These are phyloP conservation scores for Sclerotinia minor DNA, from an alignment of 2,329 filamentous ascomycete species.

Conservation along the genomic window DNA sequence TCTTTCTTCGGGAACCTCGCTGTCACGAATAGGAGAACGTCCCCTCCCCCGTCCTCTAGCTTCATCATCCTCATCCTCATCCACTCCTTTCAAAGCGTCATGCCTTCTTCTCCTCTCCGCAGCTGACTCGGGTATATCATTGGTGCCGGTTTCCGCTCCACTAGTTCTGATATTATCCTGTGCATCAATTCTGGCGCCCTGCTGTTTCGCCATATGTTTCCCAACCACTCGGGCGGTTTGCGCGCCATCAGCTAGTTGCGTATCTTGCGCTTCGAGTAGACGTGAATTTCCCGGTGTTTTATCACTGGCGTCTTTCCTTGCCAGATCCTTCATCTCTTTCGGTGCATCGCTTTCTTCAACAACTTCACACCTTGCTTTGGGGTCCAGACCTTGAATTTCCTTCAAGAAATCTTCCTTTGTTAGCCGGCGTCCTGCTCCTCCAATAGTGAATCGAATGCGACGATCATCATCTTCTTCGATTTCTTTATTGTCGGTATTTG, in stretches of 20 bases:
- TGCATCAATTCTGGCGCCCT: conserved; percentile 27
- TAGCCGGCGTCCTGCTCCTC: conserved; percentile 70
- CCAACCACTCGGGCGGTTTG: conserved; percentile 29
- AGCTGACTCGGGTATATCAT: conserved; percentile 28
- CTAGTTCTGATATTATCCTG: background rate
- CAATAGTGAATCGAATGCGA: conserved; percentile 74
- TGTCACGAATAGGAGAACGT: conserved; percentile 44
- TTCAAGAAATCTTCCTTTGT: conserved; percentile 78
- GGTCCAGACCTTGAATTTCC: conserved; percentile 71
- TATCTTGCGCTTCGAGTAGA: conserved; percentile 44
- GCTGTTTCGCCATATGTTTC: conserved; percentile 31
- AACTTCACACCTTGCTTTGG: conserved; percentile 51
- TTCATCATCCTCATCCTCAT: conserved; percentile 43
- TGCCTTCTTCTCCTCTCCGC: conserved; percentile 64
- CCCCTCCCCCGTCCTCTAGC: conserved; percentile 26
- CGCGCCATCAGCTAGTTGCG: conserved; percentile 26
- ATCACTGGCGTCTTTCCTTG: conserved; percentile 37
- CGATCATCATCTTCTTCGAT: conserved; percentile 65
- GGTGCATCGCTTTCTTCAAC: conserved; percentile 37
- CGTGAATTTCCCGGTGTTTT: conserved; percentile 34
- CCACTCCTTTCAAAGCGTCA: conserved; percentile 50
- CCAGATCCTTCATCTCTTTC: conserved; percentile 37
- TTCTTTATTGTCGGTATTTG: conserved; percentile 35
- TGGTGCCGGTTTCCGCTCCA: background rate
- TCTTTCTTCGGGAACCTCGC: conserved; percentile 14